phyloP scores from a whole-genome alignment of 331 rosid species.

The Acacia pycnantha region DNA sequence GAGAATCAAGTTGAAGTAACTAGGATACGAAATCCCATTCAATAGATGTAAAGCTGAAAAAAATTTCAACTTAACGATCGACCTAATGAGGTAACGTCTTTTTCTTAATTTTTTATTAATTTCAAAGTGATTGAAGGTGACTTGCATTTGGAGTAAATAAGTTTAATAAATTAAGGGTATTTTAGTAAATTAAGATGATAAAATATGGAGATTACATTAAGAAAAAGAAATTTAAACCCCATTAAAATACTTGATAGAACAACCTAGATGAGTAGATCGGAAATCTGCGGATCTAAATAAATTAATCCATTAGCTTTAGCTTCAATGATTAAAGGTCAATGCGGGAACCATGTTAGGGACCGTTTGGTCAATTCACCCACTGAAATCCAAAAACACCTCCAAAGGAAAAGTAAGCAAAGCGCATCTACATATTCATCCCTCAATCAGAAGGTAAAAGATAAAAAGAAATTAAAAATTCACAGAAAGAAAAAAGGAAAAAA shows the following conservation, averaged over 20 bases:
- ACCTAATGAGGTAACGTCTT: too few relatives aligned
- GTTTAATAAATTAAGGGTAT: slow-evolving; percentile 11
- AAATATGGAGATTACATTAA: not conserved
- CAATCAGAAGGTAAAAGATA: not conserved
- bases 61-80: too few relatives aligned
- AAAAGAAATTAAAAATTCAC: not conserved
- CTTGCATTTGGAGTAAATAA: not conserved
- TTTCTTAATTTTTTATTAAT: too few relatives aligned
- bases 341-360: slow-evolving; percentile 52
- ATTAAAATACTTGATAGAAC: slow-evolving; percentile 31
- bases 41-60: too few relatives aligned
- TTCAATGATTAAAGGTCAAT: slow-evolving; percentile 81
- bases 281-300: slow-evolving; percentile 38
- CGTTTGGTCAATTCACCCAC: slow-evolving; percentile 43
- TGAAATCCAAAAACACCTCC: slow-evolving; percentile 32
- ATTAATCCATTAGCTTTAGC: slow-evolving; percentile 43
- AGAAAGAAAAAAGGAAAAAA: not conserved
- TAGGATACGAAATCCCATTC: too few relatives aligned
- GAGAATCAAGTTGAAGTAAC: too few relatives aligned
- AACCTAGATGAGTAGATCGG: slow-evolving; percentile 50
- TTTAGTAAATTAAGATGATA: slow-evolving; percentile 16
- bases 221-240: too few relatives aligned
- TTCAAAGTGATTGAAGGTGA: too few relatives aligned
- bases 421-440: slow-evolving; percentile 24
- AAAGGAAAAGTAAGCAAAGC: slow-evolving; percentile 26